phyloP scores from a whole-genome alignment of 768 basidiomycete species.

The Naganishia randhawae region DNA sequence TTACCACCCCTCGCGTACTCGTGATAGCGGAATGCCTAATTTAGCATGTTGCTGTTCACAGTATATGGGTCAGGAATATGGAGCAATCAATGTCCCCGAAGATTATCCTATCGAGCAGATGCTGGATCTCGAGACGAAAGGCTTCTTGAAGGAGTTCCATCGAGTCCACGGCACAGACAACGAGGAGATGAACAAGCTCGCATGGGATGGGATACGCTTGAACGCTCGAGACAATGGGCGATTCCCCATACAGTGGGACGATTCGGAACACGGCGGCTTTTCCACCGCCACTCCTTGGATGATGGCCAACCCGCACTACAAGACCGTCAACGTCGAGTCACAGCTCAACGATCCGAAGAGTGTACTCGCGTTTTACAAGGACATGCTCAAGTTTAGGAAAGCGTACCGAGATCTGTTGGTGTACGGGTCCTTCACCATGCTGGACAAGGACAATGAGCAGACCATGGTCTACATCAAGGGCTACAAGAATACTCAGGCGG shows the following conservation, averaged over 20 bases:
- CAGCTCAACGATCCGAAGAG: slow-evolving; percentile 58
- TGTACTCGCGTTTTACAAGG: slow-evolving; percentile 63
- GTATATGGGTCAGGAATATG: slow-evolving; percentile 71
- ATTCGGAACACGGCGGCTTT: slow-evolving; percentile 61
- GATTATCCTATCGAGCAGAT: slow-evolving; percentile 68
- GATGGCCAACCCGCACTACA: slow-evolving; percentile 67
- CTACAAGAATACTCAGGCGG: slow-evolving; percentile 35
- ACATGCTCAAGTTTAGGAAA: slow-evolving; percentile 59
- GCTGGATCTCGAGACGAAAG: slow-evolving; percentile 29
- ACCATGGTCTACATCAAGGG: slow-evolving; percentile 58
- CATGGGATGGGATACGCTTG: slow-evolving; percentile 47
- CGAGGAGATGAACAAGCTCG: slow-evolving; percentile 26
- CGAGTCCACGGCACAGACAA: slow-evolving; percentile 40
- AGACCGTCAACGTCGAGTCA: slow-evolving; percentile 58
- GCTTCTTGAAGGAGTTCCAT: slow-evolving; percentile 58
- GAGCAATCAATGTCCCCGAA: slow-evolving; percentile 54
- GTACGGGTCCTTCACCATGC: slow-evolving; percentile 61
- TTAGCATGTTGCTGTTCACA: neutral
- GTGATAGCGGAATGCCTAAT: neutral
- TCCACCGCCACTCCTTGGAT: slow-evolving; percentile 66
- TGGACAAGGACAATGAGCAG: slow-evolving; percentile 55
- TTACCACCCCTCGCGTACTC: neutral
- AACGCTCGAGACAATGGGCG: slow-evolving; percentile 67
- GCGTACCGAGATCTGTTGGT: slow-evolving; percentile 58
- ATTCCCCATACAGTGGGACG: slow-evolving; percentile 58